Base-by-base conservation (phyloP, 768 basidiomycete species). In the Trametes villosa region DNA sequence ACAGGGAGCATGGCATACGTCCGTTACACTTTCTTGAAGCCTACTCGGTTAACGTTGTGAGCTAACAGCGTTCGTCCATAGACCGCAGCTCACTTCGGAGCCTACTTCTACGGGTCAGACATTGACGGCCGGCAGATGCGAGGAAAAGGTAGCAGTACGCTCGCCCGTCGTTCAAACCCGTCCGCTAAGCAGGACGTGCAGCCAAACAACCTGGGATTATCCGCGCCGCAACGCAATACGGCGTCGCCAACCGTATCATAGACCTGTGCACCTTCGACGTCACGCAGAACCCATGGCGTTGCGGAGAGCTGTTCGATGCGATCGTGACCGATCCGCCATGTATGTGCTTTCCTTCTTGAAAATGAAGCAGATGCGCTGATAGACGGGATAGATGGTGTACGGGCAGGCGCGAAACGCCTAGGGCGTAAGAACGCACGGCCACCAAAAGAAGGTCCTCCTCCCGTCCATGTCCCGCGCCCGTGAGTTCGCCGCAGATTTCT, bases 41-140 rank as follows among this genome's bases (percentile, higher is more conserved):
- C 11, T 45, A 2, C 27, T 13, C 44, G 6, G 30, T 20, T 20
- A n/a, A 9, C 4, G 20, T 5, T 24, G 6, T 24, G 11, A 4
- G 15, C 33, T 22, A 7, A n/a, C n/a, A 51, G 12, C 33, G 5
- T 26, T n/a, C n/a, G n/a, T n/a, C n/a, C 12, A 4, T 36, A 95
- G 92, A 92, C 95, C 0, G 82, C 85, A 3, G 92, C 94, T 0
- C 82, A 93, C 68, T 98, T 96, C 65, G 97, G 97, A 2, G 89
- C 95, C 0, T 74, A 86, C 27, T 84, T 95, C 0, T 86, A 91
- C 56, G 97, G 96, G 18, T 95, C 93, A 18, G 97, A 98, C 72
- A 98, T 99, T 49, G 96, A 98, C 69, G 97, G 97, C 0, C 82
- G 97, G 41, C 96, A 98, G 71, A 96, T 98, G 90, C 81, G 94